These are phyloP conservation scores for Bocquillonia castaneifolia DNA, from an alignment of 441 rosid species.

Conservation along the genomic window DNA sequence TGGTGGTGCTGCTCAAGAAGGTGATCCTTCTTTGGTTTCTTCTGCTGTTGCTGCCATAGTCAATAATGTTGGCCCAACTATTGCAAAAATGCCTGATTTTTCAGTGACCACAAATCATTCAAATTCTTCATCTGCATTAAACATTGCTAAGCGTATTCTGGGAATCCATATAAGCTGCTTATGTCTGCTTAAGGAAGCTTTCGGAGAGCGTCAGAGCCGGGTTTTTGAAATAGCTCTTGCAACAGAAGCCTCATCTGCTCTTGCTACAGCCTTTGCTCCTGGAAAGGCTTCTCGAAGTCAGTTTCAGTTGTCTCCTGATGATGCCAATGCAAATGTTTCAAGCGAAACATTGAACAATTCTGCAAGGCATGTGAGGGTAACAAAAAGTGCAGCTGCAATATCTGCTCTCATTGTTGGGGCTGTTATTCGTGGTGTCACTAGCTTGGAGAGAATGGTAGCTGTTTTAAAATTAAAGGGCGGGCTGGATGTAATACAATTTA, in stretches of 20 bases:
- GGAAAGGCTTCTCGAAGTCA: conserved; percentile 83
- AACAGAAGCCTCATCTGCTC: conserved; percentile 80
- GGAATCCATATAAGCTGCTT: conserved; percentile 77
- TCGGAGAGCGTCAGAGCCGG: conserved; percentile 96
- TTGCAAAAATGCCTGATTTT: conserved; percentile 75
- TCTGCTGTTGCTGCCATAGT: conserved; percentile 91
- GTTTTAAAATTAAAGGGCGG: conserved; percentile 81
- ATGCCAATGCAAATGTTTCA: conserved; percentile 47
- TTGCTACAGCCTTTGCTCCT: conserved; percentile 58
- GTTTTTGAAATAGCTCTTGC: conserved; percentile 98
- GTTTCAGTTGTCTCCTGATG: conserved; percentile 79
- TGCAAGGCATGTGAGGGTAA: conserved; percentile 44
- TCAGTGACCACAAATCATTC: conserved; percentile 43
- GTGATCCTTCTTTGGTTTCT: conserved; percentile 93
- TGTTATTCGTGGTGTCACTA: conserved; percentile 80
- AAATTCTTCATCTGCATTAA: conserved; percentile 47
- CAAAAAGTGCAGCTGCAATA: conserved; percentile 72
- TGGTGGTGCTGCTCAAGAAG: conserved; percentile 98
- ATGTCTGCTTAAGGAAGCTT: conserved; percentile 85
- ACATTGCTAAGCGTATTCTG: conserved; percentile 61
- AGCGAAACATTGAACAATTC: conserved; percentile 46
- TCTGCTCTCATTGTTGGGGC: conserved; percentile 88
- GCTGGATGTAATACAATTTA: conserved; percentile 81
- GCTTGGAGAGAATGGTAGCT: conserved; percentile 89
- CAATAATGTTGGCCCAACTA: conserved; percentile 55